Conservation (phyloP, 1,284 basidiomycete species). For the Boletus mariae region DNA sequence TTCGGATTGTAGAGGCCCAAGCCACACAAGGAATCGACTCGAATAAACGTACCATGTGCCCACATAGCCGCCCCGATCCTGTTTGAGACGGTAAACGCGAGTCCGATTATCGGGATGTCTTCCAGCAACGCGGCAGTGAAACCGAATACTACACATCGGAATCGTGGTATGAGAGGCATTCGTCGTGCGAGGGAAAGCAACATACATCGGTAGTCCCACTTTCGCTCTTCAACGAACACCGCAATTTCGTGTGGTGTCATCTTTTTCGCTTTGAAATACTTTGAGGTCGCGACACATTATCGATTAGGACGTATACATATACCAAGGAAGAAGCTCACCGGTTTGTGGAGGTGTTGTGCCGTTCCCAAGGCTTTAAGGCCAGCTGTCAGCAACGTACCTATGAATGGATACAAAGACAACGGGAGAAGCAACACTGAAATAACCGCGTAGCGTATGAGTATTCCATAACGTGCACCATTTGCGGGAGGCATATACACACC, state of each 20-base stretch:
- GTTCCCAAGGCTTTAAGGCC: constrained; percentile 68
- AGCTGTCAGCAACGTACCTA: constrained; percentile 63
- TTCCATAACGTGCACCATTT: no score
- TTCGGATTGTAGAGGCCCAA: background rate
- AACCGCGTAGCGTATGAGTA: background rate
- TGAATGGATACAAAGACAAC: constrained; percentile 66
- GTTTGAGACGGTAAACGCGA: constrained; percentile 81
- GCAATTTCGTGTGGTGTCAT: constrained; percentile 70
- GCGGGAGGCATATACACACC: constrained; percentile 34
- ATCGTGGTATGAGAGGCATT: background rate
- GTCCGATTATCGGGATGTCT: constrained; percentile 71
- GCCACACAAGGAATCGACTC: background rate
- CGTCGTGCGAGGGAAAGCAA: background rate
- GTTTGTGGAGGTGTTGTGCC: constrained; percentile 65
- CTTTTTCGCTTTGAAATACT: constrained; percentile 81
- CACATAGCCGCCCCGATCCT: constrained; percentile 89
- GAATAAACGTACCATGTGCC: constrained; percentile 61
- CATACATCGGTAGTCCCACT: constrained; percentile 79
- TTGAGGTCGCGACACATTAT: background rate
- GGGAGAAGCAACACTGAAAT: constrained; percentile 63
- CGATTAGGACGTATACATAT: background rate
- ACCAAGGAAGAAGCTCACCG: constrained; percentile 38
- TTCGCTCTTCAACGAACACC: constrained; percentile 80
- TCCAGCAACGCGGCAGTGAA: constrained; percentile 78
- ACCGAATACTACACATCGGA: constrained; percentile 61